Base-by-base conservation (phyloP, 495 filamentous ascomycete genomes). In the Trichoderma erinaceum region DNA sequence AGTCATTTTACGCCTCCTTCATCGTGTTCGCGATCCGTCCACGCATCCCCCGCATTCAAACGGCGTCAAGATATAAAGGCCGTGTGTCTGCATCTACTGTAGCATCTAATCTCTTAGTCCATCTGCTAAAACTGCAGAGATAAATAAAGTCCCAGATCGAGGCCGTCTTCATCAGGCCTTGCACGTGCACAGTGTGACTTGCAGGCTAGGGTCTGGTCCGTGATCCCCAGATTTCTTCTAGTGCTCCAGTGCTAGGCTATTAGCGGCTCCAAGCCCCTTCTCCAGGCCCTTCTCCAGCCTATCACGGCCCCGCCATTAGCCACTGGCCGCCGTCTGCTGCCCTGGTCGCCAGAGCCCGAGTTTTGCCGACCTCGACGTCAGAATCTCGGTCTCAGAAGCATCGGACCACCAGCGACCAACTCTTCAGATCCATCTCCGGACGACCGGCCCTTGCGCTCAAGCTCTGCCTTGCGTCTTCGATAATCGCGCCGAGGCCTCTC, bases 341-440 rank as follows among this genome's bases (percentile, higher is more conserved):
- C 44, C 44, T 16, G 12, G 12, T 48, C 44, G 15, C 44, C 4
- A 18, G 44, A 15, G 41, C 25, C 38, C 65, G 63, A 44, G 35
- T 41, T 44, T 44, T 41, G 63, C 41, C 63, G 63, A 44, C 41
- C 18, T 65, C 63, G 35, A 65, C 35, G 63, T 44, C 63, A 65
- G 63, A 65, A 65, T 44, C 63, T 25, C 63, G 32, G 63, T 29
- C 46, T 18, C 41, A 50, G 16, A 32, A 48, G 4, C 65, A 41
- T 41, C 63, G 23, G 23, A 27, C 58, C 58, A 48, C 12, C 44
- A 48, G 44, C n/a, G 12, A 15, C 41, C 18, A n/a, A 10, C 63
- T 44, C 15, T 18, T 10, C 29, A 21, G 65, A 41, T 66, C 65
- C 65, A 48, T 43, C 65, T 46, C 27, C 46, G 65, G 65, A 43